Percentiles rank a stretch among this genome's conserved stretches.
These are phyloP conservation scores for Mycena sanguinolenta DNA, from an alignment of 768 basidiomycete species.

Conservation along the genomic window DNA sequence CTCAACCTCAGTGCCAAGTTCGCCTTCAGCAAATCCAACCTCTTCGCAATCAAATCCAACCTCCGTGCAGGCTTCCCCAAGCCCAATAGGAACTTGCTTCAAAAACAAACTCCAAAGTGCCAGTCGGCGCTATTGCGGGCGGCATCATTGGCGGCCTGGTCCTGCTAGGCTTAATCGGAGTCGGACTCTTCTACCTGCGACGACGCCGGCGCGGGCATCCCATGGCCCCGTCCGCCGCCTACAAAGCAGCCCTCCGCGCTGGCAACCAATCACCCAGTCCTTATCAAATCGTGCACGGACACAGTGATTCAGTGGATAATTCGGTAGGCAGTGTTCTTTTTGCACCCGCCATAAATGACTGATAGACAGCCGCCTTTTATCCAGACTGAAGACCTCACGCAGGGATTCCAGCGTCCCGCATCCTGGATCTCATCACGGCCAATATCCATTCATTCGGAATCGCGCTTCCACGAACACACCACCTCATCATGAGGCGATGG, in stretches of 20 bases:
- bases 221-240: slow-evolving; percentile 35
- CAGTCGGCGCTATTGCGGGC: slow-evolving; percentile 62
- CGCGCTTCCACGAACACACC: slow-evolving; percentile 35
- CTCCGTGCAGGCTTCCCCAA: not conserved
- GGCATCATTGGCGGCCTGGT: slow-evolving; percentile 60
- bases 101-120: slow-evolving; percentile 22
- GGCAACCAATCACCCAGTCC: slow-evolving; percentile 26
- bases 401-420: not conserved
- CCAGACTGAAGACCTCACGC: slow-evolving; percentile 10
- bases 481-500: slow-evolving; percentile 1
- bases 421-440: slow-evolving; percentile 16
- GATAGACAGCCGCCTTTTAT: slow-evolving; percentile 15
- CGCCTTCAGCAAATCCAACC: too few species aligned
- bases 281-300: slow-evolving; percentile 23
- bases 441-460: slow-evolving; percentile 20
- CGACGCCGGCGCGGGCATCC: slow-evolving; percentile 23
- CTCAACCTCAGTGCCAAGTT: too few species aligned
- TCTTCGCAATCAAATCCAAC: too few species aligned
- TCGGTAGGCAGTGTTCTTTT: slow-evolving; percentile 15
- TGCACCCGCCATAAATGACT: not conserved
- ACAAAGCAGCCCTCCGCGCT: slow-evolving; percentile 31
- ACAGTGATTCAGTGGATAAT: slow-evolving; percentile 14
- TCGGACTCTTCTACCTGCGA: slow-evolving; percentile 26
- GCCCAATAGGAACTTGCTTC: slow-evolving; percentile 7
- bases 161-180: slow-evolving; percentile 44